phyloP scores from a whole-genome alignment of 345 rosid species.

The Excoecaria cochinchinensis region DNA sequence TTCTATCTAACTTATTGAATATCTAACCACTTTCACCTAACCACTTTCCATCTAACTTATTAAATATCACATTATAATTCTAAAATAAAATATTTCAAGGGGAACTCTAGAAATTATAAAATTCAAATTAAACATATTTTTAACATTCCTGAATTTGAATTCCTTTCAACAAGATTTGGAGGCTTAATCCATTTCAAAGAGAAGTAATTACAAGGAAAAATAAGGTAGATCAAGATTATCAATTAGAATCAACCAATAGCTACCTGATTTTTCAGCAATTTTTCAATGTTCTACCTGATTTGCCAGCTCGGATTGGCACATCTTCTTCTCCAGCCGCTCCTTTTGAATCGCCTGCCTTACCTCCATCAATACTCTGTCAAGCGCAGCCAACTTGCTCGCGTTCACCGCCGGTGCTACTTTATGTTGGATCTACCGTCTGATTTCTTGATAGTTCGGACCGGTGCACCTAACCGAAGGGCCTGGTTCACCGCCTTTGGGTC shows the following conservation, averaged over 20 bases:
- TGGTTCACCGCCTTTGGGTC: conserved; percentile 73
- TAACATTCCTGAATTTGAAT: too few species aligned
- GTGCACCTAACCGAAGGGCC: conserved; percentile 56
- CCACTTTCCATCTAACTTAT: too few species aligned
- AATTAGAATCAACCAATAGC: neutral
- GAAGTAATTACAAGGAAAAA: too few species aligned
- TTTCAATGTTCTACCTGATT: conserved; percentile 27
- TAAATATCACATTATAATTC: too few species aligned
- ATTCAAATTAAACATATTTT: too few species aligned
- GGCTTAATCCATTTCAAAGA: too few species aligned
- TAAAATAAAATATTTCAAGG: too few species aligned
- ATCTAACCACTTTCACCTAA: too few species aligned
- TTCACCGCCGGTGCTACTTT: conserved; percentile 44
- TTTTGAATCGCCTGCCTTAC: conserved; percentile 70
- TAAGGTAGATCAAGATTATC: neutral
- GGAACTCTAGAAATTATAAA: too few species aligned
- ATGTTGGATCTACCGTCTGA: conserved; percentile 66
- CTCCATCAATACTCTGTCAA: conserved; percentile 52
- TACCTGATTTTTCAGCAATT: neutral
- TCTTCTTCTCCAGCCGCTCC: conserved; percentile 72
- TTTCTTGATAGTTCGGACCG: conserved; percentile 63
- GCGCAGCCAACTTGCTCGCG: conserved; percentile 61
- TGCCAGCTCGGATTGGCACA: conserved; percentile 75
- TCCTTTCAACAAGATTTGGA: too few species aligned
- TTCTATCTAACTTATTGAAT: too few species aligned